Evolutionary conservation across 2,329 filamentous ascomycete genomes (phyloP).

Genomic region (Diplodia seriata): DNA sequence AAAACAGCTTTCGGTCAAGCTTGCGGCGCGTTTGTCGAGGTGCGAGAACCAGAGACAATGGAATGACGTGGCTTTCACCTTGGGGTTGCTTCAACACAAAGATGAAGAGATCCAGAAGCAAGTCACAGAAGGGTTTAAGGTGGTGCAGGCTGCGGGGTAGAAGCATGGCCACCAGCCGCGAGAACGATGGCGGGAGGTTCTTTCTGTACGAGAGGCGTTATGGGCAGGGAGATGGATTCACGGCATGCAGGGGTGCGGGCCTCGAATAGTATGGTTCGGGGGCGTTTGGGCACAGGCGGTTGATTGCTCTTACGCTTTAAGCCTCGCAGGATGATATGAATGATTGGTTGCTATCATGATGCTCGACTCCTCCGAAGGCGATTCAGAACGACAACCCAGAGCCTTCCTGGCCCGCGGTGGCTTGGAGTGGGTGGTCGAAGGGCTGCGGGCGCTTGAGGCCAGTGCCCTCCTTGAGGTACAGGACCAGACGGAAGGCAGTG

Average conservation of each 20-base stretch:
- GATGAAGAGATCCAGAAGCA: constrained; percentile 86
- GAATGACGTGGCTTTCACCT: constrained; percentile 94
- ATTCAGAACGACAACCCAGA: neutral
- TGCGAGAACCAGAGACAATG: constrained; percentile 95
- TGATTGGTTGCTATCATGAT: neutral
- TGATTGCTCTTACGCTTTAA: neutral
- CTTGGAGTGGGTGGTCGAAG: neutral
- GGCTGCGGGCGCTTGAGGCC: constrained; percentile 25
- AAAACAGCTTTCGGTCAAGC: constrained; percentile 89
- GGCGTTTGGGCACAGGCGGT: constrained; percentile 13
- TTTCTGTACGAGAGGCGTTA: neutral
- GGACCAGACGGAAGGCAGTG: constrained; percentile 85
- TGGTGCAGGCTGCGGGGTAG: constrained; percentile 47
- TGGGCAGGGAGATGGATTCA: neutral
- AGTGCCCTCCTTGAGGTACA: constrained; percentile 64
- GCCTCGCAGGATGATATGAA: neutral
- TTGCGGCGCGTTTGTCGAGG: constrained; percentile 81
- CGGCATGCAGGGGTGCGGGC: neutral
- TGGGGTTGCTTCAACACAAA: constrained; percentile 89
- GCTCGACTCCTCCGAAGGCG: neutral
- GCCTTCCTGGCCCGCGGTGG: neutral
- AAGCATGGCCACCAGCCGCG: neutral
- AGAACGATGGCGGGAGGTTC: too few species aligned
- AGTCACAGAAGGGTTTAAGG: constrained; percentile 74
- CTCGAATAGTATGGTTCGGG: neutral